Conservation (phyloP, 495 filamentous ascomycete genomes). For the Neurospora sp. region DNA sequence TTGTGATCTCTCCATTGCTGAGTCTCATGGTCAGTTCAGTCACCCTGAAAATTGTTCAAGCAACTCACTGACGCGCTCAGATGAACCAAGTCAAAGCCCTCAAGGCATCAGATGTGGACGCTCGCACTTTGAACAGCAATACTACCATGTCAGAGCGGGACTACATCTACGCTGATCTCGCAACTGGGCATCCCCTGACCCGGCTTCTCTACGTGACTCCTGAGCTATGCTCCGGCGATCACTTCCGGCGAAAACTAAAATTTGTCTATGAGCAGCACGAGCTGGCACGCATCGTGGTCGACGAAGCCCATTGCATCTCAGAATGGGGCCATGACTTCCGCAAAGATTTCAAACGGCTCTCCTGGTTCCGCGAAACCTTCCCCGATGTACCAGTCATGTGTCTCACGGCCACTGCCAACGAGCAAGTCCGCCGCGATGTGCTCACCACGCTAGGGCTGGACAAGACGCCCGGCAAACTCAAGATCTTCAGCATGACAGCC, state of each 20-base stretch:
- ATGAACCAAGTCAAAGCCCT: constrained; percentile 87
- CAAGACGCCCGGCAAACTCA: constrained; percentile 40
- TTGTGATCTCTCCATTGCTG: constrained; percentile 83
- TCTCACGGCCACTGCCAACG: constrained; percentile 82
- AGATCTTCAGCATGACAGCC: constrained; percentile 70
- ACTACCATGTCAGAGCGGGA: constrained; percentile 53
- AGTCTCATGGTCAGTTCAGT: no score
- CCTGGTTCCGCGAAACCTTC: constrained; percentile 73
- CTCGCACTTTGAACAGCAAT: constrained; percentile 79
- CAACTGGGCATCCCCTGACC: constrained; percentile 73
- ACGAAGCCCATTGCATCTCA: constrained; percentile 94
- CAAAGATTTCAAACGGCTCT: constrained; percentile 79
- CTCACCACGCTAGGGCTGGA: constrained; percentile 63
- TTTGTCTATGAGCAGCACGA: constrained; percentile 73
- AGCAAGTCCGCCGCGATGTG: constrained; percentile 68
- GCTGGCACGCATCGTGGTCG: constrained; percentile 75
- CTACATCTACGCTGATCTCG: constrained; percentile 66
- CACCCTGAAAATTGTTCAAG: no score
- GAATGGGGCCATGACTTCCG: constrained; percentile 99
- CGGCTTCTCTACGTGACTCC: constrained; percentile 90
- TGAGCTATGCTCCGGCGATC: constrained; percentile 70
- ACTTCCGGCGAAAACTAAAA: constrained; percentile 63
- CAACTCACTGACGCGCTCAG: constrained; percentile 27
- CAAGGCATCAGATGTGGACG: constrained; percentile 60
- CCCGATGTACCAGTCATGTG: constrained; percentile 83